Conservation (phyloP, 2,329 filamentous ascomycete genomes). For the Diaporthe destruens region DNA sequence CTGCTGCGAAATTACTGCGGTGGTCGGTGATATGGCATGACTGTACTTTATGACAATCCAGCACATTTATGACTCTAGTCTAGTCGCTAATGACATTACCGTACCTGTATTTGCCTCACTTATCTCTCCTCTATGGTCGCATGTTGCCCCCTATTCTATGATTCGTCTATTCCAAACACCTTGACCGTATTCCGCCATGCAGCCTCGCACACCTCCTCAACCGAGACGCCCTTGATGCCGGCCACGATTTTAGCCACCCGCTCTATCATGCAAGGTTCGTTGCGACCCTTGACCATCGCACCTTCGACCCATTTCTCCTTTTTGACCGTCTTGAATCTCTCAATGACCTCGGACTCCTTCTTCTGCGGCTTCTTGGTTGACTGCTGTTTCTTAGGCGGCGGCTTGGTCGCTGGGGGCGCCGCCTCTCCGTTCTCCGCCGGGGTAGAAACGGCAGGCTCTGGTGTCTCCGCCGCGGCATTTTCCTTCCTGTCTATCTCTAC, state of each 20-base stretch:
- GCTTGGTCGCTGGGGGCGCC: slow-evolving; percentile 6
- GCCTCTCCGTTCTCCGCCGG: slow-evolving; percentile 35
- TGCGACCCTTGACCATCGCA: slow-evolving; percentile 92
- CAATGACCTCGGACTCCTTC: slow-evolving; percentile 75
- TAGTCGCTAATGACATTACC: not conserved
- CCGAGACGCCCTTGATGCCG: slow-evolving; percentile 80
- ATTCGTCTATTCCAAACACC: slow-evolving; percentile 79
- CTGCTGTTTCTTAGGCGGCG: slow-evolving; percentile 46
- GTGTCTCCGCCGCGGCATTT: slow-evolving; percentile 41
- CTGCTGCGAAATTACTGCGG: not conserved
- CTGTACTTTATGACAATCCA: slow-evolving; percentile 35
- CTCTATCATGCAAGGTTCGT: slow-evolving; percentile 90
- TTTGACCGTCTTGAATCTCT: slow-evolving; percentile 86
- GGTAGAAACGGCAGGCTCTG: slow-evolving; percentile 27
- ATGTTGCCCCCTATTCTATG: slow-evolving; percentile 46
- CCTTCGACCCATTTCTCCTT: slow-evolving; percentile 95
- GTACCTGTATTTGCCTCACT: not conserved
- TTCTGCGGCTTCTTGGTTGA: slow-evolving; percentile 64
- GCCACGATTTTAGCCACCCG: slow-evolving; percentile 92
- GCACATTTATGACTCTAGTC: not conserved
- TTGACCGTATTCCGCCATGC: slow-evolving; percentile 85
- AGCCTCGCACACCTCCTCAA: slow-evolving; percentile 88
- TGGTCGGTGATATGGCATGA: slow-evolving; percentile 32
- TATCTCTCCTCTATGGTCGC: slow-evolving; percentile 40
- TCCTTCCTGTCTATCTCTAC: slow-evolving; percentile 55